Percentiles rank a stretch among this genome's conserved stretches.
Conservation (phyloP, 768 basidiomycete genomes). For the Lactifluus piperatus region DNA sequence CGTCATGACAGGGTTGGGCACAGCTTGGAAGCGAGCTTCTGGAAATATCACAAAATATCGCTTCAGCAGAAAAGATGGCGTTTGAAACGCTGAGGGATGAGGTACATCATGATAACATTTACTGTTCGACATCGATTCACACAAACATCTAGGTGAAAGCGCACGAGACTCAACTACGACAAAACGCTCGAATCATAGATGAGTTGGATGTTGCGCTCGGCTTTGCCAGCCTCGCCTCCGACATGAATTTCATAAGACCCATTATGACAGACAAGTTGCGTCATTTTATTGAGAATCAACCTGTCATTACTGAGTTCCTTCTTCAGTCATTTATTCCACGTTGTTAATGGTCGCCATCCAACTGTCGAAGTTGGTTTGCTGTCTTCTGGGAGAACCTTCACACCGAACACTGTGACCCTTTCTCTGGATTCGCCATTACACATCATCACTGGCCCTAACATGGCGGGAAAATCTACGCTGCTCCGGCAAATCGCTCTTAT, state of each 20-base stretch:
- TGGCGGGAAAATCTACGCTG: slow-evolving; percentile 91
- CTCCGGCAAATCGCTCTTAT: slow-evolving; percentile 89
- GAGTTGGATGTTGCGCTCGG: slow-evolving; percentile 80
- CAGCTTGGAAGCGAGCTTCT: slow-evolving; percentile 60
- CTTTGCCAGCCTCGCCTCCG: slow-evolving; percentile 72
- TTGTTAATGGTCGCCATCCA: slow-evolving; percentile 82
- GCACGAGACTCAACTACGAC: slow-evolving; percentile 46
- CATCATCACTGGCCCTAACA: slow-evolving; percentile 89
- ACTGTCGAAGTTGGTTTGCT: slow-evolving; percentile 86
- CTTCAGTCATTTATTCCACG: slow-evolving; percentile 40
- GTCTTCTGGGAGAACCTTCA: slow-evolving; percentile 65
- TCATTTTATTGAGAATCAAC: not conserved
- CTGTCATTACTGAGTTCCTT: not conserved
- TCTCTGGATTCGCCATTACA: slow-evolving; percentile 57
- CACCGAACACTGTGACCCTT: slow-evolving; percentile 71
- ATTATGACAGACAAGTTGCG: slow-evolving; percentile 59
- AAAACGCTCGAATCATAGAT: slow-evolving; percentile 72
- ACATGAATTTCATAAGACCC: slow-evolving; percentile 72
- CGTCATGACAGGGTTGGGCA: slow-evolving; percentile 56
- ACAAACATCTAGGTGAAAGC: slow-evolving; percentile 46
- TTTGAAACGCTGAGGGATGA: slow-evolving; percentile 62
- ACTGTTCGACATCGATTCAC: not conserved
- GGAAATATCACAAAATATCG: slow-evolving; percentile 45
- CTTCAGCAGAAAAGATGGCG: slow-evolving; percentile 57
- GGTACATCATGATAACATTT: slow-evolving; percentile 30